Evolutionary conservation across 2,329 filamentous ascomycete species (phyloP).

Genomic region (Delphinella strobiligena): DNA sequence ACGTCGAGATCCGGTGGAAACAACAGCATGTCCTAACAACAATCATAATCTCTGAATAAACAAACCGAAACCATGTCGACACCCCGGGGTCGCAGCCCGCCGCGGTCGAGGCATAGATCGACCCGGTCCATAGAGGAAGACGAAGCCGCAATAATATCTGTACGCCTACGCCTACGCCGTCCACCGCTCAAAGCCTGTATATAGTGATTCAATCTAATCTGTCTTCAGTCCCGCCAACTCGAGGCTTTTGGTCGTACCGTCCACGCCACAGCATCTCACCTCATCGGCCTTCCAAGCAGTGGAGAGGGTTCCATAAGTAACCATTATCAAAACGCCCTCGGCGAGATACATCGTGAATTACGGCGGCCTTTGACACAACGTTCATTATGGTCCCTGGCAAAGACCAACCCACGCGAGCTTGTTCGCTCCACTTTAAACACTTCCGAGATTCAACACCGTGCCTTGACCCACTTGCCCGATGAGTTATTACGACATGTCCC

Average conservation of each 20-base stretch:
- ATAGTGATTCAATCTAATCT: slow-evolving; percentile 4
- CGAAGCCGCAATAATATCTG: slow-evolving; percentile 8
- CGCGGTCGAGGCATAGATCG: slow-evolving; percentile 1
- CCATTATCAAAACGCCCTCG: slow-evolving; percentile 80
- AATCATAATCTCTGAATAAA: neutral
- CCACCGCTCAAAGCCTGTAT: no score
- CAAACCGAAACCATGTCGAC: slow-evolving; percentile 2
- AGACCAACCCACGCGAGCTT: slow-evolving; percentile 84
- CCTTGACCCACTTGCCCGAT: slow-evolving; percentile 76
- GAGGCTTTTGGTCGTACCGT: slow-evolving; percentile 93
- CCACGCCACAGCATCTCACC: slow-evolving; percentile 79
- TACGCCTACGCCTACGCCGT: no score
- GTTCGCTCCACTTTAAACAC: slow-evolving; percentile 85
- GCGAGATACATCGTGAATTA: slow-evolving; percentile 79
- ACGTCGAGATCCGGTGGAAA: no score
- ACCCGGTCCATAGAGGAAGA: slow-evolving; percentile 7
- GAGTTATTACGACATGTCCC: slow-evolving; percentile 84
- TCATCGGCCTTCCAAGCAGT: slow-evolving; percentile 47
- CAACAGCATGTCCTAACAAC: neutral
- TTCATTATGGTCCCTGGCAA: slow-evolving; percentile 81
- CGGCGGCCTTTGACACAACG: slow-evolving; percentile 73
- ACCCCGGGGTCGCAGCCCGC: slow-evolving; percentile 7
- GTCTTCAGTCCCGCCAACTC: slow-evolving; percentile 62
- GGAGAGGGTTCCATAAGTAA: slow-evolving; percentile 38
- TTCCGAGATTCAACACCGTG: slow-evolving; percentile 86